Evolutionary conservation across 495 filamentous ascomycete genomes (phyloP).

Genomic region (Platismatia glauca): DNA sequence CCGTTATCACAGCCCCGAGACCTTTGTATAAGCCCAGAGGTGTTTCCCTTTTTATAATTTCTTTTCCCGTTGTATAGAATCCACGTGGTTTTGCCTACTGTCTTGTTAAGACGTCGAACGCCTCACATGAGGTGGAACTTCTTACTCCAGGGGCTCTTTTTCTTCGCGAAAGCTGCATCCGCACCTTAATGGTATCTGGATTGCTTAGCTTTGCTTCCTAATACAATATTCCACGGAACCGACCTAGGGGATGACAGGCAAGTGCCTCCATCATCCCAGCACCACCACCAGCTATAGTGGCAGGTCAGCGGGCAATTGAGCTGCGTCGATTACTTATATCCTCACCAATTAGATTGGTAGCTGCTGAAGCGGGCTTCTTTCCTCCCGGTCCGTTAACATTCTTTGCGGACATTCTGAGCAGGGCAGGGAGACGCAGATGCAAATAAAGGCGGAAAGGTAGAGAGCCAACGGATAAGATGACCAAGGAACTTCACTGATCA

Average conservation of each 20-base stretch:
- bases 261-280: slow-evolving; percentile 99
- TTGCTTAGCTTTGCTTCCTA: not conserved
- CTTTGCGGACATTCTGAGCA: slow-evolving; percentile 53
- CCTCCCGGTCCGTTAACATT: slow-evolving; percentile 52
- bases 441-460: not conserved
- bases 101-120: slow-evolving; percentile 16
- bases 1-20: slow-evolving; percentile 87
- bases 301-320: slow-evolving; percentile 24
- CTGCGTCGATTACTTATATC: slow-evolving; percentile 15
- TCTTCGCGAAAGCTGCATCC: slow-evolving; percentile 94
- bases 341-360: slow-evolving; percentile 88
- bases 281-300: slow-evolving; percentile 76
- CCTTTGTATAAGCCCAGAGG: slow-evolving; percentile 93
- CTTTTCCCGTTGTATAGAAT: slow-evolving; percentile 76
- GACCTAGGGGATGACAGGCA: slow-evolving; percentile 91
- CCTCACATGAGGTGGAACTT: slow-evolving; percentile 7
- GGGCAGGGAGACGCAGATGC: slow-evolving; percentile 2
- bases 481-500: not conserved
- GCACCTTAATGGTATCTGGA: slow-evolving; percentile 92
- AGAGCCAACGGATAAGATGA: not conserved
- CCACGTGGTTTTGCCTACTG: slow-evolving; percentile 63
- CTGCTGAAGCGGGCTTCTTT: slow-evolving; percentile 73
- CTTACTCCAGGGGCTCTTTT: slow-evolving; percentile 70
- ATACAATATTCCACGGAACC: slow-evolving; percentile 20
- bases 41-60: slow-evolving; percentile 85